Conservation (phyloP, 2,329 filamentous ascomycete species). For the Alternaria longipes region DNA sequence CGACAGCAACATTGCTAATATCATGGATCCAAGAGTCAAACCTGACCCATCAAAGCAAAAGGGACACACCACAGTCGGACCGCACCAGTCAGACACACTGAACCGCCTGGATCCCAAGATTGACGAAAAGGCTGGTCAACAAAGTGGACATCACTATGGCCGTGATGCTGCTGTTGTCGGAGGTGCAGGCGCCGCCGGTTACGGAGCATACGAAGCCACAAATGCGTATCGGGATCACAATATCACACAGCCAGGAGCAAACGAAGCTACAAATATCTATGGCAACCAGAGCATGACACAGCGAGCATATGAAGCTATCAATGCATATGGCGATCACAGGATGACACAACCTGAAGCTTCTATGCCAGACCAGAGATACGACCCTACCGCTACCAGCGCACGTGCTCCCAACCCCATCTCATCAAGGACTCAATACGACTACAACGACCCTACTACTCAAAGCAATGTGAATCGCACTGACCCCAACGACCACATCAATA, state of each 20-base stretch:
- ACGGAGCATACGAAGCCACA: slow-evolving; percentile 46
- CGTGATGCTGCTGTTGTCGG: slow-evolving; percentile 43
- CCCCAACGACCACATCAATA: slow-evolving; percentile 20
- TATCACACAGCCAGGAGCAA: slow-evolving; percentile 36
- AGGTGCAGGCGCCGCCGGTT: slow-evolving; percentile 42
- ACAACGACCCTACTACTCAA: slow-evolving; percentile 22
- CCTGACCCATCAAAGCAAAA: slow-evolving; percentile 44
- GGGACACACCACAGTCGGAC: slow-evolving; percentile 35
- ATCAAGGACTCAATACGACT: slow-evolving; percentile 25
- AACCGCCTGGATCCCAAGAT: slow-evolving; percentile 41
- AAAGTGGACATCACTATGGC: slow-evolving; percentile 33
- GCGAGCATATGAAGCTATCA: slow-evolving; percentile 44
- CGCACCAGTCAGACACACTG: slow-evolving; percentile 37
- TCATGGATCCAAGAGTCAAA: slow-evolving; percentile 43
- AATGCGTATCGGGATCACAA: slow-evolving; percentile 42
- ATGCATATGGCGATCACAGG: slow-evolving; percentile 42
- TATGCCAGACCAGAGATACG: slow-evolving; percentile 46
- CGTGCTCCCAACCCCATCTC: slow-evolving; percentile 33
- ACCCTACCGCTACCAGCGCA: slow-evolving; percentile 34
- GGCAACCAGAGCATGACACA: slow-evolving; percentile 3
- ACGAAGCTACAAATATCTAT: not conserved
- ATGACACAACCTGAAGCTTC: slow-evolving; percentile 43
- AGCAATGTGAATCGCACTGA: slow-evolving; percentile 28
- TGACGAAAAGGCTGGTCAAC: slow-evolving; percentile 25
- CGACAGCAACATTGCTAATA: slow-evolving; percentile 44